phyloP scores from a whole-genome alignment of 2,329 filamentous ascomycete species.

The Fusarium goolgardi region DNA sequence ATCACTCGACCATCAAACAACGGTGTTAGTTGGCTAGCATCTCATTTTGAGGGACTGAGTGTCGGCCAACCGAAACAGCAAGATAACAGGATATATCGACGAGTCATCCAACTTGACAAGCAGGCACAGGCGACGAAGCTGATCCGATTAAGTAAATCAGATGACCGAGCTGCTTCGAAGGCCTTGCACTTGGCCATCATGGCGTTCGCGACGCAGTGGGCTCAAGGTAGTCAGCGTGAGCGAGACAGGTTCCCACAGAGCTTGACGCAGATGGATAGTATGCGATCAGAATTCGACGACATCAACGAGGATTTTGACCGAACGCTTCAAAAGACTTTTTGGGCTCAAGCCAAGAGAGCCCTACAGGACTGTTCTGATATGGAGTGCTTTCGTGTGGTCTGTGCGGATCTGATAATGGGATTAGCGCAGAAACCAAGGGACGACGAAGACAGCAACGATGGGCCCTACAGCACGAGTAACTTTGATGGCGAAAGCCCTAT shows the following conservation, averaged over 20 bases:
- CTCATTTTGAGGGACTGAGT: conserved; percentile 44
- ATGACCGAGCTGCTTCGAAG: conserved; percentile 58
- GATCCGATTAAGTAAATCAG: conserved; percentile 53
- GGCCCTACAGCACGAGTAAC: conserved; percentile 22
- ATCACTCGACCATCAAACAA: conserved; percentile 41
- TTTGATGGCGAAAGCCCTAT: conserved; percentile 40
- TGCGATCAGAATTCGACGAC: conserved; percentile 44
- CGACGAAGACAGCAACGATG: conserved; percentile 40
- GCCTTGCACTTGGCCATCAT: conserved; percentile 63
- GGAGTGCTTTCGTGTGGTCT: conserved; percentile 56
- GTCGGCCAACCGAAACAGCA: conserved; percentile 46
- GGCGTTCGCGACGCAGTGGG: conserved; percentile 65
- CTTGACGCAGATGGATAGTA: conserved; percentile 40
- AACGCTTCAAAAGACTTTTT: conserved; percentile 53
- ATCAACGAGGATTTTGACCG: conserved; percentile 54
- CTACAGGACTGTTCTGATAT: conserved; percentile 53
- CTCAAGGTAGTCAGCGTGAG: conserved; percentile 46
- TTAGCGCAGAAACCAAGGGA: conserved; percentile 53
- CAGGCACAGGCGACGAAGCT: conserved; percentile 55
- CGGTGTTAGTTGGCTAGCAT: conserved; percentile 47
- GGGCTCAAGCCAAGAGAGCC: conserved; percentile 54
- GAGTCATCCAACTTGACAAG: conserved; percentile 61
- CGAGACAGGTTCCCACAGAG: conserved; percentile 43
- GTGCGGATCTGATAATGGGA: conserved; percentile 56
- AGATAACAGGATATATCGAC: conserved; percentile 61